Percentiles rank a stretch among this genome's conserved stretches.
phyloP scores from a whole-genome alignment of 2,329 filamentous ascomycete genomes.

The Camillea tinctor region DNA sequence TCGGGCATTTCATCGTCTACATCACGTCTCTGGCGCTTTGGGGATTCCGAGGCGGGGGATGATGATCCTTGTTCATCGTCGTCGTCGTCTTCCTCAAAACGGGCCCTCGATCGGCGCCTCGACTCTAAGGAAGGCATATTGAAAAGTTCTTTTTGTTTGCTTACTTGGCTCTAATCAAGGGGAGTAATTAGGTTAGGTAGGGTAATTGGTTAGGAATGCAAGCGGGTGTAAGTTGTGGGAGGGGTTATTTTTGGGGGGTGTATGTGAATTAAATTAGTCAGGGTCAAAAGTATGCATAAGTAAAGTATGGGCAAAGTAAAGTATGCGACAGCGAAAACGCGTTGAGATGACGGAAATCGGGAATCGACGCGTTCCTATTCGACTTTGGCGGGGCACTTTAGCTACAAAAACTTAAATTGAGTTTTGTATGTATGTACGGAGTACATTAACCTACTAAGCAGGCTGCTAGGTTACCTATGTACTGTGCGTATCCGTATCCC shows the following conservation, averaged over 20 bases:
- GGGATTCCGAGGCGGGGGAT: conserved; percentile 25
- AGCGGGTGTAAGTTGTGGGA: background rate
- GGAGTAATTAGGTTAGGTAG: background rate
- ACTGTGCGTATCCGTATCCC: too few relatives aligned
- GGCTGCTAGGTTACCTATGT: too few relatives aligned
- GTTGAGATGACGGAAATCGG: too few relatives aligned
- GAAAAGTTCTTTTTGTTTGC: background rate
- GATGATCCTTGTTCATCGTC: conserved; percentile 25
- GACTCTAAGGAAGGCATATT: conserved; percentile 29
- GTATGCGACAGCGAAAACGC: too few relatives aligned
- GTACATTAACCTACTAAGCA: too few relatives aligned
- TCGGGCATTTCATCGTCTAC: conserved; percentile 7
- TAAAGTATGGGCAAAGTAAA: too few relatives aligned
- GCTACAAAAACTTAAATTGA: too few relatives aligned
- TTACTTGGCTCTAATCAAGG: background rate
- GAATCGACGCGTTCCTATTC: too few relatives aligned
- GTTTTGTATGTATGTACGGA: too few relatives aligned
- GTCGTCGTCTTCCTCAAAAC: conserved; percentile 36
- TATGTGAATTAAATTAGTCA: background rate
- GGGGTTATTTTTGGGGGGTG: background rate
- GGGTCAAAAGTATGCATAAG: too few relatives aligned
- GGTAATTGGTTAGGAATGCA: too few relatives aligned
- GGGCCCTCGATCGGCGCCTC: conserved; percentile 45
- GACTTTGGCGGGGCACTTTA: too few relatives aligned
- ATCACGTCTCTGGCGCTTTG: conserved; percentile 23